phyloP scores from a whole-genome alignment of 768 basidiomycete species.

The Albatrellus ellisii region DNA sequence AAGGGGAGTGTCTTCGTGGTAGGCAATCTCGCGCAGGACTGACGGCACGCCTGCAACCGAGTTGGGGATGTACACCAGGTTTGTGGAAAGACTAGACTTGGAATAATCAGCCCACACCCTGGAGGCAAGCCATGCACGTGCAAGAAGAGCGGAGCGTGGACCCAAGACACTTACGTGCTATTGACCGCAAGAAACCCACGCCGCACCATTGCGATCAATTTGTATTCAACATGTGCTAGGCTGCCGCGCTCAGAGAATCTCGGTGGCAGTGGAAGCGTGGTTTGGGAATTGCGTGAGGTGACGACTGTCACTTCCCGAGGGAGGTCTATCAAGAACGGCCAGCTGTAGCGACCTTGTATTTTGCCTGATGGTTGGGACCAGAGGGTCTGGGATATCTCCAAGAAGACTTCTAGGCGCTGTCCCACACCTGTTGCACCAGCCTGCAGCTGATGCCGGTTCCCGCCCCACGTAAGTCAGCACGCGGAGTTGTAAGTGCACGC shows the following conservation, averaged over 20 bases:
- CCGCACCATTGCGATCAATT: constrained; percentile 6
- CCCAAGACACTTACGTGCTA: constrained; percentile 10
- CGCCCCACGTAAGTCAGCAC: not conserved
- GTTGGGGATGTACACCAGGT: constrained; percentile 11
- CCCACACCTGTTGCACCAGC: constrained; percentile 14
- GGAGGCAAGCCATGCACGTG: not conserved
- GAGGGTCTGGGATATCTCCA: constrained; percentile 28
- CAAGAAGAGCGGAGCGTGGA: not conserved
- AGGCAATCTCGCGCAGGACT: constrained; percentile 9
- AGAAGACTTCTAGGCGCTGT: constrained; percentile 38
- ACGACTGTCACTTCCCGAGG: constrained; percentile 29
- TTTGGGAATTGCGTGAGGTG: constrained; percentile 21
- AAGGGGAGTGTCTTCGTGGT: not conserved
- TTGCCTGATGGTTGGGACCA: constrained; percentile 29
- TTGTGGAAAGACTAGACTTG: constrained; percentile 6
- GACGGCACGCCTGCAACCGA: constrained; percentile 11
- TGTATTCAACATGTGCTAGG: constrained; percentile 12
- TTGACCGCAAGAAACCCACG: constrained; percentile 9
- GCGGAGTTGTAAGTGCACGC: not conserved
- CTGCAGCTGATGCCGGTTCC: constrained; percentile 2
- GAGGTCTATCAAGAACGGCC: constrained; percentile 35
- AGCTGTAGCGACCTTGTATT: constrained; percentile 30
- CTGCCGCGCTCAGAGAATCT: constrained; percentile 29
- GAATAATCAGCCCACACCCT: not conserved
- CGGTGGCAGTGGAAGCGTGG: too few species aligned